Base-by-base conservation (phyloP, 805 yeast genomes). In the Scheffersomyces coipomensis region DNA sequence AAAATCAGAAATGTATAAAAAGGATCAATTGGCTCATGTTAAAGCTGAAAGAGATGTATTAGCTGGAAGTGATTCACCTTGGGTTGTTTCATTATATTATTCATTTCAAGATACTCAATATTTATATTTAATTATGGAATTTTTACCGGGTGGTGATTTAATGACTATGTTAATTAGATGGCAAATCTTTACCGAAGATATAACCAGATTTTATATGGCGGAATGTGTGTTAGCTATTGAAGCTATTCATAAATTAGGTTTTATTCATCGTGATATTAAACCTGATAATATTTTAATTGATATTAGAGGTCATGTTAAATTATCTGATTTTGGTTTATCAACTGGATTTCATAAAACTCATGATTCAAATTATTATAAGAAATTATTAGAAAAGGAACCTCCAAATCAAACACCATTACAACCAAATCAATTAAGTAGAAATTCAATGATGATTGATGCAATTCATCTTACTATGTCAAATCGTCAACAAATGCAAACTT, bases 81-180 rank as follows among this genome's bases (percentile, higher is more conserved):
- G 95, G 95, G 93, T 85, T 34, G 95, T 85, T 12, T 81, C 90
- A 2, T 71, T 85, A 41, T 86, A 83, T 60, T 85, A 85, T 56
- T 84, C 91, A 2, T 85, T 85, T 67, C 95, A 85, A 62, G 95
- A 85, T 60, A 64, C 83, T 4, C 79, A 83, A 45, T 85, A 84
- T 52, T 68, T 85, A 37, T 85, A 85, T 48, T 68, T 85, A 50
- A 85, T 85, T 51, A 85, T 85, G 90, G 93, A 85, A 59, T 83
- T 82, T 56, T 62, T 69, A 46, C 91, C 93, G 2, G 93, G 93
- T 30, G 93, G 93, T 19, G 93, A 85, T 57, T 67, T 85, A 52
- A 89, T 89, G 97, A 89, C 97, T 1, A 88, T 90, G 96, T 75
- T 89, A 53, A 89, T 89, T 60, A 83, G 91, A 64, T 88, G 95